Base-by-base conservation (phyloP, 352 stramenopile genomes). In the Globisporangium irregulare region DNA sequence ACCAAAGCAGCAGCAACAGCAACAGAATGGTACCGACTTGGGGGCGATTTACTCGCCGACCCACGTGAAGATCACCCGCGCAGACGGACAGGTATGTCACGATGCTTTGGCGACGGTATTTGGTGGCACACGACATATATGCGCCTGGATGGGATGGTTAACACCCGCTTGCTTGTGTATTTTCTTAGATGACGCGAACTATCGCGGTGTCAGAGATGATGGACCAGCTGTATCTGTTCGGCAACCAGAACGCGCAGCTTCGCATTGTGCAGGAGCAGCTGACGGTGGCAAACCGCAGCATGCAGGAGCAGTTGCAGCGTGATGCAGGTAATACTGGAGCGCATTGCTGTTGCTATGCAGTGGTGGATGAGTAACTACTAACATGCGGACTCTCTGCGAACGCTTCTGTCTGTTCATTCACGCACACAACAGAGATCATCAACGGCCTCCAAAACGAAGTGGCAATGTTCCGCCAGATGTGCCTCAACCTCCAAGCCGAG, bases 401-500 rank as follows among this genome's bases (percentile, higher is more conserved):
- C 0, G 8, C n/a, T 20, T 25, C 4, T 61, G 1, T 4, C 5
- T 51, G 43, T 22, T 18, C 18, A 22, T 24, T 10, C 43, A 22
- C 10, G 7, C 38, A 46, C 18, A 51, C 43, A 51, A 32, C 32
- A 24, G 84, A 87, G 50, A 81, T 92, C 56, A 87, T 92, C 66
- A 76, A 59, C 18, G 69, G 79, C 2, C 77, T 94, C 36, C 82
- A 91, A 73, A 89, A 92, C 72, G 86, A 94, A 74, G 80, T 92
- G 63, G 71, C 82, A 32, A 90, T 94, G 81, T 92, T 92, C 65
- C 84, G 82, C 54, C 81, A 92, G 67, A 91, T 94, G 81, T 94
- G 86, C 70, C 70, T 92, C 56, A 92, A 84, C 65, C 76, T 92
- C 46, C 86, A 94, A 73, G 68, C 78, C 32, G 82, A 94, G 79